Evolutionary conservation across 2,329 filamentous ascomycete species (phyloP).

Genomic region (Penicillium sp.): DNA sequence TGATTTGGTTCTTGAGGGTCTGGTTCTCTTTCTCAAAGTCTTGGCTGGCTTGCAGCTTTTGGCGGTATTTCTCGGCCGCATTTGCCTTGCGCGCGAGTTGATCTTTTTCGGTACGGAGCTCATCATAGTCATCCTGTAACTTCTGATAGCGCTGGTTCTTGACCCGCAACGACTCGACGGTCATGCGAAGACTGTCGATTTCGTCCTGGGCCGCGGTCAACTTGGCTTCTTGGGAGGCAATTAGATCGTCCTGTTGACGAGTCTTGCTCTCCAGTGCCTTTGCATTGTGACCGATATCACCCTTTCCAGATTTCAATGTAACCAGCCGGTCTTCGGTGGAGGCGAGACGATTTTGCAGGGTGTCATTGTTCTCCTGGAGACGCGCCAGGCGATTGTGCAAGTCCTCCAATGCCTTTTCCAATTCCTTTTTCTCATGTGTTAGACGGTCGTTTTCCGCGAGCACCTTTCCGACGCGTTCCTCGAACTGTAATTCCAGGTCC

Average conservation of each 20-base stretch:
- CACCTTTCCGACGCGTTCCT: slow-evolving; percentile 48
- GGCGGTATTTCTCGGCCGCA: slow-evolving; percentile 48
- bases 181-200: slow-evolving; percentile 44
- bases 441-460: slow-evolving; percentile 59
- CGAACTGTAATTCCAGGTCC: slow-evolving; percentile 46
- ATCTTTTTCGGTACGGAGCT: slow-evolving; percentile 47
- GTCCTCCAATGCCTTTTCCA: slow-evolving; percentile 48
- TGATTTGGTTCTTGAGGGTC: slow-evolving; percentile 44
- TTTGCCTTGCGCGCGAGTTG: slow-evolving; percentile 48
- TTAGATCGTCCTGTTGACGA: slow-evolving; percentile 65
- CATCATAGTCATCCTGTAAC: slow-evolving; percentile 49
- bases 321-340: slow-evolving; percentile 51
- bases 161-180: slow-evolving; percentile 42
- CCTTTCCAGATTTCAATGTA: slow-evolving; percentile 50
- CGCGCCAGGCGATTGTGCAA: slow-evolving; percentile 61
- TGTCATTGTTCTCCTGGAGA: slow-evolving; percentile 50
- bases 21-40: slow-evolving; percentile 50
- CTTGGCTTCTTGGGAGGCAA: slow-evolving; percentile 67
- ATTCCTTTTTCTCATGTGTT: slow-evolving; percentile 49
- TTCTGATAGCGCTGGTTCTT: slow-evolving; percentile 47
- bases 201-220: slow-evolving; percentile 52
- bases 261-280: slow-evolving; percentile 50
- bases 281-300: slow-evolving; percentile 46
- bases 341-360: slow-evolving; percentile 43
- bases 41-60: slow-evolving; percentile 49